phyloP scores from a whole-genome alignment of 73 alveolate species.

The Paramecium primaurelia region DNA sequence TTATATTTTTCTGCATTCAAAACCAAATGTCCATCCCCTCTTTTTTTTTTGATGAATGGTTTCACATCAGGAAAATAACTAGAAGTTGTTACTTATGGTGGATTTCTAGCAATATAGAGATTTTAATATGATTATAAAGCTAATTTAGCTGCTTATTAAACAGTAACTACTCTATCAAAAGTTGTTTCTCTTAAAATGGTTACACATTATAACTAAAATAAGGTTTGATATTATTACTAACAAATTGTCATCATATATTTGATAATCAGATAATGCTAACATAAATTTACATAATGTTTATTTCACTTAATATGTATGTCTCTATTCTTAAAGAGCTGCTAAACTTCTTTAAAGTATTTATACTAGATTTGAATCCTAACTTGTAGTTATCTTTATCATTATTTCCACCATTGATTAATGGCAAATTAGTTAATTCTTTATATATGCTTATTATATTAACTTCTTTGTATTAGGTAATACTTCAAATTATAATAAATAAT shows the following conservation, averaged over 20 bases:
- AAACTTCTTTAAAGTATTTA: conserved; percentile 3
- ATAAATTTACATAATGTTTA: not conserved
- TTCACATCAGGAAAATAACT: not conserved
- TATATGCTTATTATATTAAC: not conserved
- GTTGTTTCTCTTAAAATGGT: conserved; percentile 36
- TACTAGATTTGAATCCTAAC: not conserved
- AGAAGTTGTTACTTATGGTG: not conserved
- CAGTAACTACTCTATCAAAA: not conserved
- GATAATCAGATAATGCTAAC: not conserved
- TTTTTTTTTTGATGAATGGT: conserved; percentile 8
- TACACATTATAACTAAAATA: not conserved
- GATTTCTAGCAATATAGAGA: not conserved
- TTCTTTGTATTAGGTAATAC: not conserved
- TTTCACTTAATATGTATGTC: conserved; percentile 11
- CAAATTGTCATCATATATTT: not conserved
- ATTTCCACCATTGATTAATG: not conserved
- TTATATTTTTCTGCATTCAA: not conserved
- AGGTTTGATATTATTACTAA: not conserved
- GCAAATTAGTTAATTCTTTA: not conserved
- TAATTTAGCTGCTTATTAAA: not conserved
- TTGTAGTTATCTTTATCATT: not conserved
- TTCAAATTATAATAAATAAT: not conserved
- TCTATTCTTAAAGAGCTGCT: conserved; percentile 1
- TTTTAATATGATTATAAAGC: not conserved
- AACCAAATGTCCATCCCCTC: conserved; percentile 12